Base-by-base conservation (phyloP, 2,329 filamentous ascomycete species). In the Grosmannia clavigera region DNA sequence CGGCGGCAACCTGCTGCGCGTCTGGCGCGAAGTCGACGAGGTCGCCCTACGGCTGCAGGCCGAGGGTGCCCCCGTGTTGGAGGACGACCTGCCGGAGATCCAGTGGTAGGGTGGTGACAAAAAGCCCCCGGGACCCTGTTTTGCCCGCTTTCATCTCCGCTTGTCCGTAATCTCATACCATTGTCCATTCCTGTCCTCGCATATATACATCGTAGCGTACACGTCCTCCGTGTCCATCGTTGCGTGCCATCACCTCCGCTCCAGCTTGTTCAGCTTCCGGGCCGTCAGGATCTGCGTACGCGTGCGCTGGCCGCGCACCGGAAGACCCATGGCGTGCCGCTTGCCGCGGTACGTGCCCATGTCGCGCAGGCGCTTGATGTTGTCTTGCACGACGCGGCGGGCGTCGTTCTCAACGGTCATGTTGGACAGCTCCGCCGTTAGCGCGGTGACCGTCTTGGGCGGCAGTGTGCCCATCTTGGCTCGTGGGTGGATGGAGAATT, bases 361-460 rank as follows among this genome's bases (percentile, higher is more conserved):
- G 68, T 96, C 92, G 71, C 88, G 89, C 72, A 99, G 69, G 62
- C 92, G 79, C 70, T 80, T 80, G 66, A 99, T 95, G 69, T 97
- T 94, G 57, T 96, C 90, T 68, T 86, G 81, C 46, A 96, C 75
- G 61, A 89, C 76, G 70, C 87, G 82, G 68, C 84, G 79, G 64
- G 95, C 79, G 68, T 97, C 92, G 72, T 88, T 95, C 73, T 96
- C 94, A 68, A 97, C 90, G 62, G 88, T 95, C 90, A 99, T 92
- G 59, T 85, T 86, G 19, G 90, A 89, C 50, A 99, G 78, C 69
- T 95, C 90, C 57, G 87, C 87, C 27, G 88, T 94, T 62, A 99
- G 78, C 58, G 88, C 86, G 58, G 90, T 86, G 66, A 96, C 77
- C 62, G 90, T 92, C 71, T 87, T 85, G 62, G 86, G 83, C 53